Base-by-base conservation (phyloP, 345 rosid genomes). In the Acer yangbiense region DNA sequence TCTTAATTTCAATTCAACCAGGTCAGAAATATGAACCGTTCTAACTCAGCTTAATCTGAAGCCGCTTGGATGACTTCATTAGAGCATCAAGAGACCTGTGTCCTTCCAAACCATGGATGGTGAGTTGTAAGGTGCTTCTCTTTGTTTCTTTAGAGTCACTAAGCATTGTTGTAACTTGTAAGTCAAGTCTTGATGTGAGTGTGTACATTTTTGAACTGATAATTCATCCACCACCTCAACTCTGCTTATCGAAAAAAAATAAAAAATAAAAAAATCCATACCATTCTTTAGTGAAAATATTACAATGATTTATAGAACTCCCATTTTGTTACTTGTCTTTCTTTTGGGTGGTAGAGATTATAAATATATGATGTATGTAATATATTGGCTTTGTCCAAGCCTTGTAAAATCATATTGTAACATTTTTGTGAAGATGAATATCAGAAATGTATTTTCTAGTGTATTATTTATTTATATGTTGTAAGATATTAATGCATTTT, bases 1-100 rank as follows among this genome's bases (percentile, higher is more conserved):
- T 81, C 44, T 21, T 82, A 83, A 64, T 61, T 44, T 67, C 72
- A 39, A 12, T 63, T 62, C 6, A 72, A 50, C 18, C 73, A 8
- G 29, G n/a, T 63, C n/a, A 27, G 48, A 29, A 29, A 29, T 29
- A 63, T 50, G 41, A 64, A 7, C 41, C 44, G 8, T 9, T 43
- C 39, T 4, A 35, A 23, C 17, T 39, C 65, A 54, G 17, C n/a
- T n/a, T n/a, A n/a, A n/a, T n/a, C n/a, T n/a, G n/a, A n/a, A n/a
- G n/a, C 18, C 8, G 68, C 72, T 8, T 20, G 48, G 52, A 57
- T 65, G 43, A 71, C 11, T 60, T 41, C 65, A n/a, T 62, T 27
- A 27, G 39, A 23, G 60, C 16, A 5, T 74, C 71, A 50, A 35
- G 43, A 9, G 52, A 63, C 18, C 25, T 35, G 21, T 21, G n/a